These are phyloP conservation scores for Paraphoma sp. DNA, from an alignment of 2,329 filamentous ascomycete species.

Conservation along the genomic window DNA sequence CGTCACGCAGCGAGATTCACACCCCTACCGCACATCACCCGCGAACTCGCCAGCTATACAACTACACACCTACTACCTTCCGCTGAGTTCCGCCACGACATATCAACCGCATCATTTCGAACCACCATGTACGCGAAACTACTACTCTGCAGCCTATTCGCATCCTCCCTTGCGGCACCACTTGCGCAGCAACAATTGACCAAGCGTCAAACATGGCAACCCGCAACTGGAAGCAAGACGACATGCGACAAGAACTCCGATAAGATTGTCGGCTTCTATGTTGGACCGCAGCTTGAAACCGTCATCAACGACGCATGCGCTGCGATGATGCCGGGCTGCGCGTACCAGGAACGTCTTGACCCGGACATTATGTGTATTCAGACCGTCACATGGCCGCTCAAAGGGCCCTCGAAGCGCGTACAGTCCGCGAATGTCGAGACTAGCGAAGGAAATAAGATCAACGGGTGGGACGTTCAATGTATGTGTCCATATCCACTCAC, in stretches of 20 bases:
- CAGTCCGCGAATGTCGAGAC: slow-evolving; percentile 26
- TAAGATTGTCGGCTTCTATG: slow-evolving; percentile 27
- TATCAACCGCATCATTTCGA: not conserved
- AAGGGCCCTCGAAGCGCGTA: slow-evolving; percentile 20
- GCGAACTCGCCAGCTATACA: not conserved
- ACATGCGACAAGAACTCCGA: slow-evolving; percentile 27
- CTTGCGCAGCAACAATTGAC: slow-evolving; percentile 4
- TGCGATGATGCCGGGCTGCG: slow-evolving; percentile 36
- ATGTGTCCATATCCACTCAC: slow-evolving; percentile 3
- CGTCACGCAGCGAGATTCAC: not conserved
- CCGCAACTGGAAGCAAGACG: slow-evolving; percentile 16
- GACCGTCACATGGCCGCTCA: slow-evolving; percentile 23
- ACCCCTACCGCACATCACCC: not conserved
- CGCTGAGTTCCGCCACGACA: not conserved
- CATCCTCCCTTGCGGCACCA: slow-evolving; percentile 20
- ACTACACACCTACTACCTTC: not conserved
- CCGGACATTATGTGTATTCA: slow-evolving; percentile 21
- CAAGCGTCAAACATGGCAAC: slow-evolving; percentile 15
- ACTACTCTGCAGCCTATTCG: slow-evolving; percentile 19
- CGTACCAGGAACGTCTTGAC: slow-evolving; percentile 23
- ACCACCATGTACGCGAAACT: slow-evolving; percentile 22
- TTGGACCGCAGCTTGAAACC: slow-evolving; percentile 24
- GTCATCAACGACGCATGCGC: slow-evolving; percentile 35
- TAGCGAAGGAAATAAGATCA: slow-evolving; percentile 19
- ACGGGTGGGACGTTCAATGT: slow-evolving; percentile 28